These are phyloP conservation scores for Starmera pachycereana DNA, from an alignment of 805 yeast species.

Conservation along the genomic window DNA sequence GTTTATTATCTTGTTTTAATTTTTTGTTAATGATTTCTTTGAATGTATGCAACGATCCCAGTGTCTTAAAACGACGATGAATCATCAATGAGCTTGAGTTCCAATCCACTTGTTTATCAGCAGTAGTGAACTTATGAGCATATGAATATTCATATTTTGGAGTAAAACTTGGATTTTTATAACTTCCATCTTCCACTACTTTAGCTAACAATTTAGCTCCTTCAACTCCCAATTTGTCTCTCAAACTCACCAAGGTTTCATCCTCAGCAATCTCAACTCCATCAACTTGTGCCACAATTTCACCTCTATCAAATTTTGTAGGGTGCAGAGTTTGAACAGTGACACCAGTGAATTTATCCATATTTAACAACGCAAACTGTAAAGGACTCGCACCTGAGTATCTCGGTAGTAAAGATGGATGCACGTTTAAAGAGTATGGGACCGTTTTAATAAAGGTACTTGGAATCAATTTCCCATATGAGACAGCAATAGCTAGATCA, in stretches of 20 bases:
- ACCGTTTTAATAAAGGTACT: slow-evolving; percentile 35
- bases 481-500: slow-evolving; percentile 79
- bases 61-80: slow-evolving; percentile 32
- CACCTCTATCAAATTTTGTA: slow-evolving; percentile 72
- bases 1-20: slow-evolving; percentile 18
- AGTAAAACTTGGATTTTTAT: slow-evolving; percentile 8
- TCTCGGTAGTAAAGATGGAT: slow-evolving; percentile 80
- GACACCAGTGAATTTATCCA: slow-evolving; percentile 63
- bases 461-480: slow-evolving; percentile 82
- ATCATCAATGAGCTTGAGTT: slow-evolving; percentile 25
- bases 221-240: slow-evolving; percentile 38
- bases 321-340: slow-evolving; percentile 89
- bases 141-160: slow-evolving; percentile 31
- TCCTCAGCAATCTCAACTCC: slow-evolving; percentile 27
- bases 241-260: slow-evolving; percentile 38
- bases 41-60: slow-evolving; percentile 47
- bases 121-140: slow-evolving; percentile 45
- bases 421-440: slow-evolving; percentile 70
- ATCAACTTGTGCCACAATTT: slow-evolving; percentile 48
- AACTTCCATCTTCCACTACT: slow-evolving; percentile 28
- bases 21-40: slow-evolving; percentile 26
- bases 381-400: slow-evolving; percentile 87
- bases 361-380: slow-evolving; percentile 64
- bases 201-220: slow-evolving; percentile 53
- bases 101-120: slow-evolving; percentile 42